phyloP scores from a whole-genome alignment of 768 basidiomycete species.

The Termitomyces sp. region DNA sequence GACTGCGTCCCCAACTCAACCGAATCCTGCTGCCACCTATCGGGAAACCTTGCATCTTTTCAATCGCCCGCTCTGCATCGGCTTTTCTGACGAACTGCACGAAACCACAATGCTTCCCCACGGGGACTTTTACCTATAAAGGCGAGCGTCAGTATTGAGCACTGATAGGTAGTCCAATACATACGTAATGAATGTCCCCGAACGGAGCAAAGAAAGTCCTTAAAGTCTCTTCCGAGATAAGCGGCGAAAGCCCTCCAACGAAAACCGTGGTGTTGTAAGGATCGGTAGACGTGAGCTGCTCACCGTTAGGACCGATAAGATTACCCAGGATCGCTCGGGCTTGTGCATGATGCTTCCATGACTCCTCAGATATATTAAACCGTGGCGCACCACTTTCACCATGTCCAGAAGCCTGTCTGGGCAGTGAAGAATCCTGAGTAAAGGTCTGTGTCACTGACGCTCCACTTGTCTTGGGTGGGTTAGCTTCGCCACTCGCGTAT shows the following conservation, averaged over 20 bases:
- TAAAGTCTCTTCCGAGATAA: constrained; percentile 88
- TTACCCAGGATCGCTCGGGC: constrained; percentile 79
- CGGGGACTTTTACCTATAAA: constrained; percentile 87
- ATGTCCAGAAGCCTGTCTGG: constrained; percentile 25
- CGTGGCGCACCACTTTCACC: constrained; percentile 36
- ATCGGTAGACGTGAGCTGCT: constrained; percentile 82
- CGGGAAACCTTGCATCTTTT: constrained; percentile 96
- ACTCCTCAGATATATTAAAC: constrained; percentile 64
- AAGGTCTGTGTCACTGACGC: constrained; percentile 33
- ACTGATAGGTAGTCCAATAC: constrained; percentile 20
- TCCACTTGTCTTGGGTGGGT: constrained; percentile 19
- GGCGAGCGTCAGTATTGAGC: constrained; percentile 10
- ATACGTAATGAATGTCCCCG: constrained; percentile 87
- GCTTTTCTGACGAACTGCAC: constrained; percentile 91
- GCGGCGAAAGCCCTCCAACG: constrained; percentile 82
- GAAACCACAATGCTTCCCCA: constrained; percentile 93
- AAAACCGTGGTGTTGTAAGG: constrained; percentile 98
- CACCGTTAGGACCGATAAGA: constrained; percentile 80
- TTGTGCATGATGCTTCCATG: constrained; percentile 82
- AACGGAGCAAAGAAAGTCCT: constrained; percentile 90
- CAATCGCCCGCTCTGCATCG: constrained; percentile 89
- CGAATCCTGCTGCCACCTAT: constrained; percentile 89
- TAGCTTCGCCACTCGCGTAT: constrained; percentile 32
- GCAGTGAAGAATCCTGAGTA: constrained; percentile 33
- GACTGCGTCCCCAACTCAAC: constrained; percentile 89